Conservation (phyloP, 768 basidiomycete genomes). For the Suillus brevipes region DNA sequence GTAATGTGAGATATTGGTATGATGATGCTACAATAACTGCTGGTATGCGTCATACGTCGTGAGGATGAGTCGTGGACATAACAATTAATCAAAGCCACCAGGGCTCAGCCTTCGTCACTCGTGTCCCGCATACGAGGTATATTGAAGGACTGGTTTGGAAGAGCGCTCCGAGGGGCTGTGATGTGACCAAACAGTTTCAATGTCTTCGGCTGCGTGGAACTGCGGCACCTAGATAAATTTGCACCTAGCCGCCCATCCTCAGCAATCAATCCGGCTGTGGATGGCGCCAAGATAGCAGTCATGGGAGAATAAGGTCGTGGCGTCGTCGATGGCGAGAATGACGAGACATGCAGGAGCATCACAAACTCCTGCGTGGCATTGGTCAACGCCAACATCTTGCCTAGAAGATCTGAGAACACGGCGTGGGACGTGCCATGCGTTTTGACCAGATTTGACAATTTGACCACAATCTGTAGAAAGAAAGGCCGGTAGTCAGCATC, state of each 20-base stretch:
- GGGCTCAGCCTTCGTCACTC: constrained; percentile 35
- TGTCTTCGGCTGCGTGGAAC: constrained; percentile 47
- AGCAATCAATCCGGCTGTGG: constrained; percentile 23
- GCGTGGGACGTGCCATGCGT: constrained; percentile 53
- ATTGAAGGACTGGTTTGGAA: constrained; percentile 50
- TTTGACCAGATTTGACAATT: constrained; percentile 74
- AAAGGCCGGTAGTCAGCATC: neutral
- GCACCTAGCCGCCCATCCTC: constrained; percentile 54
- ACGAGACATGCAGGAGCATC: constrained; percentile 83
- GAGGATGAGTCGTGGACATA: constrained; percentile 1
- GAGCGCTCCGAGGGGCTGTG: constrained; percentile 50
- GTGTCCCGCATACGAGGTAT: constrained; percentile 30
- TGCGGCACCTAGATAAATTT: constrained; percentile 60
- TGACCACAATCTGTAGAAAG: constrained; percentile 62
- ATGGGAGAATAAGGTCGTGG: constrained; percentile 64
- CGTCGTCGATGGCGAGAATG: constrained; percentile 62
- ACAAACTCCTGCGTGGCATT: constrained; percentile 87
- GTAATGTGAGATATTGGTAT: constrained; percentile 9
- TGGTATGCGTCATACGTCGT: neutral
- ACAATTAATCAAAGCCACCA: constrained; percentile 8
- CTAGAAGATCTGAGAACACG: constrained; percentile 62
- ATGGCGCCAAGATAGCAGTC: constrained; percentile 29
- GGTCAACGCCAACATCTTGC: constrained; percentile 72
- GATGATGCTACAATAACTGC: constrained; percentile 5
- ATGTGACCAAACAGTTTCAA: constrained; percentile 38